Evolutionary conservation across 441 rosid genomes (phyloP), one percentile per base, ranked within the genome.

Genomic region (Populus hybrid): DNA sequence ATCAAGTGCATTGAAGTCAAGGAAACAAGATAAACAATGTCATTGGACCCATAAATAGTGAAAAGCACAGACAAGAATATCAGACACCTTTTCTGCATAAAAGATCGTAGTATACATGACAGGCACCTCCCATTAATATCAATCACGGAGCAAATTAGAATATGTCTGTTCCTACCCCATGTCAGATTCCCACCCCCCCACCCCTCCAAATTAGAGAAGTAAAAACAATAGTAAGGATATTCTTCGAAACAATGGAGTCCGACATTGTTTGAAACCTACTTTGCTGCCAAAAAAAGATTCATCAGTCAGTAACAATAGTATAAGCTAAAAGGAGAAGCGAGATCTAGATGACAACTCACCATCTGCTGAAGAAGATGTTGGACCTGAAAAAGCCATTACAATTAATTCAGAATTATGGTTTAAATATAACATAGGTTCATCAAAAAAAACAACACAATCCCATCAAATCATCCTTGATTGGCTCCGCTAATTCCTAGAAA

Each of bases 221-320:
- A 42, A 26, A 24, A 61, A 63, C 10, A 40, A 21, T 7, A 21
- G 57, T 76, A 88, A 86, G 90, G 94, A 90, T 88, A 90, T 91
- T 93, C 86, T 92, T 83, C 65, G 84, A 76, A 59, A 87, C 86
- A 69, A 91, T 87, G 85, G 91, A 84, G 71, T 86, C 93, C 2
- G 95, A 90, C 95, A 91, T 91, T 38, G 92, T 86, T 73, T 91
- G 95, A 77, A 91, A 91, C 85, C 94, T 87, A 75, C 86, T 78
- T 85, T 92, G 97, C 94, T 90, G 89, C 84, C 80, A 82, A 61
- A 20, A 80, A 40, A 1, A 34, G 8, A 34, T 34, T 40, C 38
- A 24, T 30, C 11, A 59, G 76, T 81, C 69, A 81, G 67, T 28
- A 82, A 79, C 36, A 71, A 67, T 32, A 67, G 32, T n/a, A 72